Base-by-base conservation (phyloP, 2,329 filamentous ascomycete genomes). In the Karstenula rhodostoma region DNA sequence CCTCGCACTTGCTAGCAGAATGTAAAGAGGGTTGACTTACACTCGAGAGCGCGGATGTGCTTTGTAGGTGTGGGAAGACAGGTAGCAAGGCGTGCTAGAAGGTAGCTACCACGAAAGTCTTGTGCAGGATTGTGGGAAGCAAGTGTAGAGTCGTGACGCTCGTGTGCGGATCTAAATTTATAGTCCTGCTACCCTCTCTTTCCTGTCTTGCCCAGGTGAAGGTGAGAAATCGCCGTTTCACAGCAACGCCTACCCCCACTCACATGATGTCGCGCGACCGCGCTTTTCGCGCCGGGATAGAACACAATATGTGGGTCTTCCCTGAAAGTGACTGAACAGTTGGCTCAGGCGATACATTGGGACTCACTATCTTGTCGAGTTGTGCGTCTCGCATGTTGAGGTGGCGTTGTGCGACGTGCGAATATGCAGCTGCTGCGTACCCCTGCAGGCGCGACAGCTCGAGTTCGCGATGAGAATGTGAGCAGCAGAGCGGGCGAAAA, bases 171-270 rank as follows among this genome's bases (percentile, higher is more conserved):
- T 42, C 23, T 9, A 32, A 60, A 32, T 56, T 56, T 60, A 59
- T 59, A 58, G 23, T 2, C 22, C 6, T 32, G 22, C 22, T 40
- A n/a, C 19, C n/a, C 44, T 4, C 44, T 47, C 44, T 29, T 27
- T 4, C 44, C 15, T 9, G n/a, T 9, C 37, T 19, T 22, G 10
- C 27, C 7, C 19, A 42, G 29, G 51, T 56, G 52, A 56, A 56
- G 22, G 57, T 55, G 46, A 59, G 44, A 43, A 17, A 35, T 57
- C 58, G 27, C 42, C 32, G 27, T 43, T 54, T 23, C 40, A 49
- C 46, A 54, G 49, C 29, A 27, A 25, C 47, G 32, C 17, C 44
- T 10, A n/a, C 44, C 23, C 37, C 15, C 44, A 47, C 44, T n/a
- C 44, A 47, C 44, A 22, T 47, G 44, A 47, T 23, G 13, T 8